Evolutionary conservation across 345 rosid species (phyloP).

Genomic region (Eucalyptus globulus): DNA sequence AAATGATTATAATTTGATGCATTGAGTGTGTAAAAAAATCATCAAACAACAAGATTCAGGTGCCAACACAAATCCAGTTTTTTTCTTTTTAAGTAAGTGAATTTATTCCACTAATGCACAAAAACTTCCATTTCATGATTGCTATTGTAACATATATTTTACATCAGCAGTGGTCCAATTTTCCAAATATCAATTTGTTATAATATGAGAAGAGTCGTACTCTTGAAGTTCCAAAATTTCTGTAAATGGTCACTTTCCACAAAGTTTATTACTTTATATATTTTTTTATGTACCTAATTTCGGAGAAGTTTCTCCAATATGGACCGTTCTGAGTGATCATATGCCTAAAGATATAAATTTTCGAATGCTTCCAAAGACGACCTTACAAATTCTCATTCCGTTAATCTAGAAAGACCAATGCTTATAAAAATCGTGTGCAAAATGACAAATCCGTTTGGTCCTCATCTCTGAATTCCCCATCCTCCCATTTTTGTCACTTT

Average conservation of each 20-base stretch:
- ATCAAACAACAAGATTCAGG: not conserved
- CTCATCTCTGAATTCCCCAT: not conserved
- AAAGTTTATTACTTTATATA: not conserved
- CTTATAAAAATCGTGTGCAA: not conserved
- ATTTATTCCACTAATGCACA: not conserved
- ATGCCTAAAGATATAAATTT: not conserved
- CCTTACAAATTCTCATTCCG: not conserved
- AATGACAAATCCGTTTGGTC: not conserved
- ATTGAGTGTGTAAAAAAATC: not conserved
- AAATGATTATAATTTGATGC: not conserved
- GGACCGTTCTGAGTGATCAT: not conserved
- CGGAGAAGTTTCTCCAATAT: not conserved
- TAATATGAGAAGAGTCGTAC: not conserved
- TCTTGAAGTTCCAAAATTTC: not conserved
- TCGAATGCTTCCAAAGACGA: not conserved
- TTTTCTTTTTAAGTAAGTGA: not conserved
- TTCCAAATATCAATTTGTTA: not conserved
- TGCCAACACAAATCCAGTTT: too few relatives aligned
- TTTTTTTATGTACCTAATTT: not conserved
- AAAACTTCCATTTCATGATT: not conserved
- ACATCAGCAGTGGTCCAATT: rapidly evolving
- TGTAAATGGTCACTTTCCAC: not conserved
- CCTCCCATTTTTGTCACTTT: not conserved
- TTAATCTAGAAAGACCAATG: not conserved
- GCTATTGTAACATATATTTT: not conserved